Base-by-base conservation (phyloP, 2,329 filamentous ascomycete genomes). In the Apiospora koreana region DNA sequence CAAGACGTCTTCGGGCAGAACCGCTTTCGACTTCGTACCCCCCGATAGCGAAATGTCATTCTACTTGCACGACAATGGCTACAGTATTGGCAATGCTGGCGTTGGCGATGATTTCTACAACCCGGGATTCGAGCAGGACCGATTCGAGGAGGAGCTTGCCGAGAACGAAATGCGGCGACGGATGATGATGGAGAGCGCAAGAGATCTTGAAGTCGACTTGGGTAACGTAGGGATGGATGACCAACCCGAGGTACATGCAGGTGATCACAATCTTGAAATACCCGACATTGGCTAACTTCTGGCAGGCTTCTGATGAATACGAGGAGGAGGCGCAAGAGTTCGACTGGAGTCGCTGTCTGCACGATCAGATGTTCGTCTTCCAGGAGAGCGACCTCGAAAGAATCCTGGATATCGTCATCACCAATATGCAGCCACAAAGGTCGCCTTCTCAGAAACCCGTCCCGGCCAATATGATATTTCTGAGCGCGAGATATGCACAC, bases 321-420 rank as follows among this genome's bases (percentile, higher is more conserved):
- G 93, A 94, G 75, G 94, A 97, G 76, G 95, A 98, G 70, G 90
- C 91, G 70, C 95, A 97, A 77, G 96, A 98, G 73, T 99, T 99
- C 77, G 92, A 98, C 72, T 99, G 96, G 96, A 93, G 93, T 73
- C 88, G 93, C 76, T 99, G 96, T 81, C 86, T 97, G 66, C 94
- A 98, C 79, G 96, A 99, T 79, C 96, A 99, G 80, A 99, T 99
- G 96, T 99, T 99, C 79, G 96, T 99, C 46, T 99, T 99, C 80
- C 96, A 99, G 80, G 95, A 98, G 75, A 92, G 90, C 79, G 95
- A 99, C 78, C 87, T 99, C 68, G 93, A 95, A 71, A 91, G 92
- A 71, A 98, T 99, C 77, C 87, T 99, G 74, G 93, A 97, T 79
- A 96, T 98, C 69, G 91, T 98, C 79, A 97, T 99, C 78, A 98